Conservation (phyloP, 176 grass and related monocot genomes). For the Panicum miliaceum region DNA sequence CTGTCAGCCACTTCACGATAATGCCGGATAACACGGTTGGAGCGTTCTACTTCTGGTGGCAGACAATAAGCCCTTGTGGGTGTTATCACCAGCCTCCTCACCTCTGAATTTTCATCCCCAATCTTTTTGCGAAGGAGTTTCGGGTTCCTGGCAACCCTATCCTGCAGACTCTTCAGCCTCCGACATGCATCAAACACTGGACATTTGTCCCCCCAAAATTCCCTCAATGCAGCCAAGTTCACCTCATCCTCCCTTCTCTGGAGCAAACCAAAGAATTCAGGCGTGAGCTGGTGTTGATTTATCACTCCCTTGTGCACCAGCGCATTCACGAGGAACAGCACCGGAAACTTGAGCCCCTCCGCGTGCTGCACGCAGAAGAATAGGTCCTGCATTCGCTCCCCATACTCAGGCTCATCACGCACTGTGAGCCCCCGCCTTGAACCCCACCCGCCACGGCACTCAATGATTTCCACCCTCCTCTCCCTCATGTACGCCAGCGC, state of each 20-base stretch:
- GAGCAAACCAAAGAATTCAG: conserved; percentile 68
- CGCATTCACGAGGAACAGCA: conserved; percentile 76
- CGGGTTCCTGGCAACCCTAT: conserved; percentile 41
- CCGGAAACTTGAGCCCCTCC: conserved; percentile 58
- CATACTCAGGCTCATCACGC: conserved; percentile 61
- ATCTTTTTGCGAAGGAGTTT: conserved; percentile 44
- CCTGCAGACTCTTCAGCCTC: conserved; percentile 47
- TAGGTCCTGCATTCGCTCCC: conserved; percentile 37
- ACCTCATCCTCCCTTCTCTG: conserved; percentile 45
- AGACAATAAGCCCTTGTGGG: conserved; percentile 80
- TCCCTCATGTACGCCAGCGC: conserved; percentile 62
- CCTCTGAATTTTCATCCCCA: conserved; percentile 39
- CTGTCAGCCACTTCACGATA: conserved; percentile 68
- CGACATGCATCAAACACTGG: conserved; percentile 41
- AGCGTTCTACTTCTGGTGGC: conserved; percentile 77
- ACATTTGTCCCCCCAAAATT: conserved; percentile 60
- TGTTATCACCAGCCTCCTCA: conserved; percentile 79
- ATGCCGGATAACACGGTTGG: conserved; percentile 71
- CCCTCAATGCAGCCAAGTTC: conserved; percentile 50
- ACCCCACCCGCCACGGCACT: conserved; percentile 29
- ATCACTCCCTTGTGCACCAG: conserved; percentile 86
- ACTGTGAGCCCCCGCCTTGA: conserved; percentile 32
- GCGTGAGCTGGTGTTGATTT: conserved; percentile 74
- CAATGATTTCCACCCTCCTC: conserved; percentile 38
- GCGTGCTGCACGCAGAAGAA: conserved; percentile 74